Base-by-base conservation (phyloP, 805 yeast genomes). In the Ascoidea tarda region DNA sequence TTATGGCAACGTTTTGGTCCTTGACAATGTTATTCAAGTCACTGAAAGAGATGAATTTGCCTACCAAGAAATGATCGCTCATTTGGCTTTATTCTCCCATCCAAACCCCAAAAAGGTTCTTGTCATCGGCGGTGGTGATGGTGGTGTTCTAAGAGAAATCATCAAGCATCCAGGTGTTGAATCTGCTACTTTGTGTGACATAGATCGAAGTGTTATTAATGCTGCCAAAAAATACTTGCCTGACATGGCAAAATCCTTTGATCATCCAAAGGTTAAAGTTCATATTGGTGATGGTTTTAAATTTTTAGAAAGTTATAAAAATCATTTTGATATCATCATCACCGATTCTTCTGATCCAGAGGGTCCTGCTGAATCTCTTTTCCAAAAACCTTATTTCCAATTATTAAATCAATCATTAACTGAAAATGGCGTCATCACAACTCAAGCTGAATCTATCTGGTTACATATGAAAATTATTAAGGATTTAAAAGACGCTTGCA, bases 101-200 rank as follows among this genome's bases (percentile, higher is more conserved):
- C 78, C 79, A 4, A 62, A 72, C 47, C 96, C 97, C 1, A 77
- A 77, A 59, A 76, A 74, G 52, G 95, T 88, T 6, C 75, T 89
- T 51, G 93, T 89, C 33, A 86, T 89, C 60, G 97, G 97, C 32
- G 97, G 97, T 32, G 97, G 97, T 47, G 97, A 89, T 66, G 96
- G 97, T 58, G 97, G 97, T 56, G 96, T 89, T 21, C 69, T 90
- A 45, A 76, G 97, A 61, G 97, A 89, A 66, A 82, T 87, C 16
- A 79, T 87, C 49, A 90, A 89, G 68, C 91, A 85, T 62, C 70
- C 71, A 46, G 71, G 74, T 5, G 70, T 75, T 48, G 82, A 84
- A 58, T 66, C 70, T 49, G 84, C 86, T 14, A 82, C 84, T 12
- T 73, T 89, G 65, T 91, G 87, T n/a, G 97, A 89, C 63, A 90